Evolutionary conservation across 108 stramenopile genomes (phyloP).

Genomic region (Pseudonitzschia pungens): DNA sequence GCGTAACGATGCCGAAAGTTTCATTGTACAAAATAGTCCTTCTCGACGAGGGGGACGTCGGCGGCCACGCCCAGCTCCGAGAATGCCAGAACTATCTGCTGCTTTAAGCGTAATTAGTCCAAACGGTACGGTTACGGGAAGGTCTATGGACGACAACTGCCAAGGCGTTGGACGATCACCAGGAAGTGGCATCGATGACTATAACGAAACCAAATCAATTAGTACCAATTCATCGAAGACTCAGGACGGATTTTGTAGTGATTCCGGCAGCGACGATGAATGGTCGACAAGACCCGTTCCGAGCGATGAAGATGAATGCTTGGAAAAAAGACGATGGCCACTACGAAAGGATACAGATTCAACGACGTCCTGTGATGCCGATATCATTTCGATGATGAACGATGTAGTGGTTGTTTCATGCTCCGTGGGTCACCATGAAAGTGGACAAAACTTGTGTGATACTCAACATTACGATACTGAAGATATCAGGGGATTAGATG

Average conservation of each 20-base stretch:
- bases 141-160: background rate
- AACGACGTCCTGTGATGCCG: background rate
- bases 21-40: background rate
- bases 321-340: constrained; percentile 10
- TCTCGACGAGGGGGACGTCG: constrained; percentile 5
- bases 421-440: background rate
- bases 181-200: background rate
- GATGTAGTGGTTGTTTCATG: background rate
- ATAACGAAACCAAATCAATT: background rate
- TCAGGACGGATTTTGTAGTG: too few species aligned
- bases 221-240: background rate
- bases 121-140: background rate
- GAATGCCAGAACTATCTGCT: background rate
- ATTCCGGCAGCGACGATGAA: background rate
- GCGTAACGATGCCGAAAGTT: background rate
- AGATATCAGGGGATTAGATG: background rate
- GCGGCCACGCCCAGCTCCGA: background rate
- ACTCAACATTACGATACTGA: background rate
- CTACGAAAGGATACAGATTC: background rate
- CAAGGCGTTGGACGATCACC: too few species aligned
- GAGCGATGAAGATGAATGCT: constrained; percentile 7
- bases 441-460: too few species aligned
- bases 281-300: constrained; percentile 19
- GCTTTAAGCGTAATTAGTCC: background rate
- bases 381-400: background rate